Evolutionary conservation across 805 yeast species (phyloP).

Genomic region (Cyberlindnera samutprakarnensis): DNA sequence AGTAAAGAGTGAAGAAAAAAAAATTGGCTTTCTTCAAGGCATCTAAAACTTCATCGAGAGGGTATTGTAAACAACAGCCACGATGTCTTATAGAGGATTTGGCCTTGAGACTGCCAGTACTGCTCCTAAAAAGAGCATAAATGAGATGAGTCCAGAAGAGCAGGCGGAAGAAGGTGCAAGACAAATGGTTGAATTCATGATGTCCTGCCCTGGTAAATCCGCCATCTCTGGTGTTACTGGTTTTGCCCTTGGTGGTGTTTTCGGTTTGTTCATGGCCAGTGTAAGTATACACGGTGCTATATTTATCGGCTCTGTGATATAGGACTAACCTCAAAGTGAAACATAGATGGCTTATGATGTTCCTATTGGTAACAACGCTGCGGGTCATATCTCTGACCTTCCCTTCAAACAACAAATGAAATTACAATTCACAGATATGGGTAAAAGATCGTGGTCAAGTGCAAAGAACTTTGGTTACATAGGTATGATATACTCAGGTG

Average conservation of each 20-base stretch:
- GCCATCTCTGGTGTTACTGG: constrained; percentile 91
- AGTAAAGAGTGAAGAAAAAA: no score
- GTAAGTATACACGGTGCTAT: constrained; percentile 23
- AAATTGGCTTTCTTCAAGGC: no score
- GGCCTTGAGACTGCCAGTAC: constrained; percentile 33
- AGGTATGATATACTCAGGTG: constrained; percentile 87
- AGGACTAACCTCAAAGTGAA: no score
- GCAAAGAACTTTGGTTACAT: constrained; percentile 94
- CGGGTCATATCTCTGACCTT: constrained; percentile 61
- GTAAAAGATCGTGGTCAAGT: constrained; percentile 73
- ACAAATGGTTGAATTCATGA: constrained; percentile 76
- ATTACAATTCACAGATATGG: constrained; percentile 88
- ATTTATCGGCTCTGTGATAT: no score
- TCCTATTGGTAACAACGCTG: constrained; percentile 51
- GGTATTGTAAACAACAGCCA: no score
- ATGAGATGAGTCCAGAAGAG: constrained; percentile 83
- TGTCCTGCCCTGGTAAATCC: constrained; percentile 93
- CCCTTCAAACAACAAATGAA: constrained; percentile 93
- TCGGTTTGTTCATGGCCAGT: constrained; percentile 88
- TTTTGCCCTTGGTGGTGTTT: constrained; percentile 89
- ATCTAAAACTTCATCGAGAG: no score
- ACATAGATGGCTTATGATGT: constrained; percentile 70
- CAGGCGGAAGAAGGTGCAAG: constrained; percentile 88
- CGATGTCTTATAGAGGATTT: constrained; percentile 34
- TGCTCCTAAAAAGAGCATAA: constrained; percentile 39